Evolutionary conservation across 352 stramenopile genomes (phyloP), one percentile per base, ranked within the genome.

Genomic region (Phytophthora constricta): DNA sequence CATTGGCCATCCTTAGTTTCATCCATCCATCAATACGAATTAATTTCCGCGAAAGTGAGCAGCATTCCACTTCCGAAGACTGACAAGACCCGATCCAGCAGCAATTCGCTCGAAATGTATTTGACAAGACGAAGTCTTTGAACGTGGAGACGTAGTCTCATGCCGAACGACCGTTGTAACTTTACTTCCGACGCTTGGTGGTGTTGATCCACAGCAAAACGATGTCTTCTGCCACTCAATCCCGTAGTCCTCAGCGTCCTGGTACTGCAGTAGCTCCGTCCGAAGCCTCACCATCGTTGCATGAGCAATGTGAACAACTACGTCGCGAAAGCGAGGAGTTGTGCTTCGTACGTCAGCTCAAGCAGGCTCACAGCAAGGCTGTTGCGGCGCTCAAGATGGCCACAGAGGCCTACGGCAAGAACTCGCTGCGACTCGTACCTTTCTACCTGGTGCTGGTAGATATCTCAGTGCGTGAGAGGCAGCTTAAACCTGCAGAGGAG

Each of bases 391-490:
- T 93, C 51, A 82, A 84, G 47, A 56, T 72, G 33, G 83, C 83
- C 0, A 84, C 72, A 0, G 76, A 81, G 10, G 10, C 69, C 4
- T 90, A 83, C 33, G 79, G 83, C 59, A 86, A 87, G 26, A 81
- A 64, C 41, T 78, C 80, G 37, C 55, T 89, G 25, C 68, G 67
- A 0, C 70, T 93, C 33, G 80, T 89, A 19, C 83, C 81, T 2
- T 91, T 86, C 68, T 91, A 90, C 56, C 64, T 93, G 26, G 59
- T 83, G 39, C 71, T 93, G n/a, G 76, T 84, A 8, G 77, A 91
- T 19, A 83, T 93, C 25, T 72, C 76, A 8, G 68, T 93, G 37
- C 68, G 82, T 54, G 74, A 90, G 48, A 72, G 76, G 5, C 77
- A 90, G 39, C 68, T 91, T 41, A 87, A 86, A 46, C 78, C 82